Percentiles rank a stretch among this genome's conserved stretches.
phyloP scores from a whole-genome alignment of 371 early-diverging fungal species.

The Actinomortierella wolfii region DNA sequence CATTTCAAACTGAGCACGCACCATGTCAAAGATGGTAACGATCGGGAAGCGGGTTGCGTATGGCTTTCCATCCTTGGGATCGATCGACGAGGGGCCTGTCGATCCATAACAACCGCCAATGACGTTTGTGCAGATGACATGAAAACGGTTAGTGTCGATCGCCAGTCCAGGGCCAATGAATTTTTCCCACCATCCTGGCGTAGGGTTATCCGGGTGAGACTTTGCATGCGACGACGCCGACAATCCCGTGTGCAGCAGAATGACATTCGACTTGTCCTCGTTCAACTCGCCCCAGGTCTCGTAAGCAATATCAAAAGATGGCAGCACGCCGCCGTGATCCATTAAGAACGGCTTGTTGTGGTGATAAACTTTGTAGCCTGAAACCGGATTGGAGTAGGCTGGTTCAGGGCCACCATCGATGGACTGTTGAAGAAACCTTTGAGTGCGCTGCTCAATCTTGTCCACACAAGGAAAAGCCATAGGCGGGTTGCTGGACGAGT shows the following conservation, averaged over 20 bases:
- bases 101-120: conserved; percentile 91
- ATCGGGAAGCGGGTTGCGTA: conserved; percentile 94
- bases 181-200: conserved; percentile 97
- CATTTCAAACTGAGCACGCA: conserved; percentile 89
- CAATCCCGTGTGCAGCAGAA: conserved; percentile 86
- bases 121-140: conserved; percentile 88
- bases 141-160: conserved; percentile 86
- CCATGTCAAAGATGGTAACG: conserved; percentile 93
- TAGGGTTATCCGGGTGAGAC: conserved; percentile 75
- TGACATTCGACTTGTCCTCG: conserved; percentile 71
- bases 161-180: conserved; percentile 90
- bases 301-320: conserved; percentile 78
- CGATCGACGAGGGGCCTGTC: conserved; percentile 82
- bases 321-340: conserved; percentile 86
- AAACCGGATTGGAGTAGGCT: conserved; percentile 81
- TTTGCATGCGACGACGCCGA: conserved; percentile 85
- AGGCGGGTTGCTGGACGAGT: conserved; percentile 61
- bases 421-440: conserved; percentile 48
- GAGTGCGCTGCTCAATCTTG: conserved; percentile 63
- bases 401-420: conserved; percentile 87
- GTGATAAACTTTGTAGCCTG: conserved; percentile 77
- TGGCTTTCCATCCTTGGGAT: conserved; percentile 70
- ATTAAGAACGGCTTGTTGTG: conserved; percentile 72
- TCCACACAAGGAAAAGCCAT: conserved; percentile 84
- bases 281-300: conserved; percentile 87